A percentile compares a stretch with the other conserved stretches of the same genome.
phyloP scores from a whole-genome alignment of 2,329 filamentous ascomycete genomes.

The Gaeumannomyces tritici region DNA sequence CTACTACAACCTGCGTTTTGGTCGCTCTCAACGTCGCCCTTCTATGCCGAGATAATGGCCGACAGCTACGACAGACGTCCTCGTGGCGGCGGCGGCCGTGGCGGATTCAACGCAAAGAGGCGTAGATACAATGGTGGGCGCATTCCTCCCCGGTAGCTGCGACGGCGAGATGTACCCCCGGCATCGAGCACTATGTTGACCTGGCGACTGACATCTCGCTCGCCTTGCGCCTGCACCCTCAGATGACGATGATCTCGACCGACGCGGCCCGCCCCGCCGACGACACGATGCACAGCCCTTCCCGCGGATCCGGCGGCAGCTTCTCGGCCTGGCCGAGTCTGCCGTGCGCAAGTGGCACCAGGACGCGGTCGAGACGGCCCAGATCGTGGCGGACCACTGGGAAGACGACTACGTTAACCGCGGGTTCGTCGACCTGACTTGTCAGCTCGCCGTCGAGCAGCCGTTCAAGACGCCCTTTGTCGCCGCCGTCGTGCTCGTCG shows the following conservation, averaged over 20 bases:
- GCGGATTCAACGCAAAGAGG: conserved; percentile 56
- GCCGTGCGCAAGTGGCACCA: conserved; percentile 70
- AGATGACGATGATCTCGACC: conserved; percentile 67
- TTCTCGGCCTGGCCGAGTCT: conserved; percentile 74
- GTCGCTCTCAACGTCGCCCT: background rate
- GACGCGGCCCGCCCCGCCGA: conserved; percentile 59
- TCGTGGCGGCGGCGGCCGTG: conserved; percentile 23
- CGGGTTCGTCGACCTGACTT: conserved; percentile 61
- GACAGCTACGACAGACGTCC: conserved; percentile 49
- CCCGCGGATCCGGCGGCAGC: conserved; percentile 61
- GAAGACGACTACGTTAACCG: conserved; percentile 73
- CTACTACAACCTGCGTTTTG: too few relatives aligned
- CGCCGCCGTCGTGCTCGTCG: conserved; percentile 69
- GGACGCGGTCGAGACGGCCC: conserved; percentile 65
- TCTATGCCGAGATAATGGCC: conserved; percentile 28
- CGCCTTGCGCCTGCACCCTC: background rate
- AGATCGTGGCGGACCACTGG: conserved; percentile 69
- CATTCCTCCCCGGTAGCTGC: background rate
- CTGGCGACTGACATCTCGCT: background rate
- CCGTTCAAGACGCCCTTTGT: conserved; percentile 97
- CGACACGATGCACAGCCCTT: conserved; percentile 64
- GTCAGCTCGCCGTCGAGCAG: conserved; percentile 79
- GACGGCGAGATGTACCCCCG: background rate
- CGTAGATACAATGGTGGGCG: conserved; percentile 66
- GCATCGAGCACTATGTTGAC: background rate